These are phyloP conservation scores for Adansonia madagascariensis DNA, from an alignment of 441 rosid genomes.

Conservation along the genomic window DNA sequence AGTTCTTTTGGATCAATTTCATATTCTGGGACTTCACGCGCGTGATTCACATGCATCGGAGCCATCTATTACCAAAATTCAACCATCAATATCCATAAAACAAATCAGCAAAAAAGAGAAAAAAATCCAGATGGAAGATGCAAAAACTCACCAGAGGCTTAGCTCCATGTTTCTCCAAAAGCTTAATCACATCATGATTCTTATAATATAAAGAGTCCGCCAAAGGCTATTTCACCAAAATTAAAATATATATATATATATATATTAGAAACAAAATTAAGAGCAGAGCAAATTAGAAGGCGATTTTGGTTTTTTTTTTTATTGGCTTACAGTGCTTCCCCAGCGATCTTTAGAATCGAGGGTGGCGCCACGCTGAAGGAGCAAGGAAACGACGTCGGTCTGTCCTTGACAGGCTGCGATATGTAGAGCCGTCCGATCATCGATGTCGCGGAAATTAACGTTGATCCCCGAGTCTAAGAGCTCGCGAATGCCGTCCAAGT, in stretches of 20 bases:
- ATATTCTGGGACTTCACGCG: conserved; percentile 90
- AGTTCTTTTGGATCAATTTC: conserved; percentile 77
- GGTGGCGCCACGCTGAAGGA: conserved; percentile 60
- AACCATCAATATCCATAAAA: background rate
- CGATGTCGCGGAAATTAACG: conserved; percentile 78
- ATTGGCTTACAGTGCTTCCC: conserved; percentile 87
- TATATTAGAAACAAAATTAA: background rate
- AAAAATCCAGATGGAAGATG: background rate
- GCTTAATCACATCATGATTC: conserved; percentile 71
- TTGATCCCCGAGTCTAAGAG: conserved; percentile 68
- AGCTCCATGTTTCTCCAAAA: conserved; percentile 80
- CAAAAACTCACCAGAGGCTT: conserved; percentile 61
- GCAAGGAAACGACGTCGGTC: conserved; percentile 59
- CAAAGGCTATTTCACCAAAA: conserved; percentile 65
- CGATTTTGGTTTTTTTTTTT: background rate
- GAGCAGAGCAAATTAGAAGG: background rate
- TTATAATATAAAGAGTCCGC: conserved; percentile 89
- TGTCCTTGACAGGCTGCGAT: conserved; percentile 87
- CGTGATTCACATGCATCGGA: conserved; percentile 88
- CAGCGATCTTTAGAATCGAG: conserved; percentile 80
- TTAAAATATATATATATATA: background rate
- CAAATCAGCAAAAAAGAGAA: background rate
- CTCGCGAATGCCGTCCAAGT: conserved; percentile 76
- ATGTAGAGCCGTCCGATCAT: conserved; percentile 84
- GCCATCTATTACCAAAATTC: conserved; percentile 54